Base-by-base conservation (phyloP, 2,329 filamentous ascomycete genomes). In the Verticillium klebahnii region DNA sequence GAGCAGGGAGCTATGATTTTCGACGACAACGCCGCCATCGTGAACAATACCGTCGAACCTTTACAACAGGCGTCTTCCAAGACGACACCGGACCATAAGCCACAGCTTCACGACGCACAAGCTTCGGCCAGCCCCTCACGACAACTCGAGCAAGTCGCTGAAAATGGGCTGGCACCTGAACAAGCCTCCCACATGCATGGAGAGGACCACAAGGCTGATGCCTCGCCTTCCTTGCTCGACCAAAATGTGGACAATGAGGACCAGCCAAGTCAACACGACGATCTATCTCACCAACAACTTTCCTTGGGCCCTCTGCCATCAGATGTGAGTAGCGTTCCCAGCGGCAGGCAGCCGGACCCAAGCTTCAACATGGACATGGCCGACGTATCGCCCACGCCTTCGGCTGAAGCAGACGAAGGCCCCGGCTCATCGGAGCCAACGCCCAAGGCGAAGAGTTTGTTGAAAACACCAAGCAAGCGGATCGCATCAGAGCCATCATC, bases 321-420 rank as follows among this genome's bases (percentile, higher is more conserved):
- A n/a, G 19, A 54, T 12, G 19, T 23, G 50, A 75, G 74, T 62
- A 84, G 78, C 66, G 69, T 75, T 65, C 74, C 56, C 63, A 84
- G 78, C 67, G 83, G 82, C 29, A 77, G 81, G 15, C 84, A 85
- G 62, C 78, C 78, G 3, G 80, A 83, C 61, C 77, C 75, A 5
- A 69, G 74, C 14, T 75, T 76, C 59, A 71, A 72, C 65, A 68
- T 74, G 15, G 74, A 77, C 39, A 69, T 72, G 45, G 73, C 74
- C 45, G 63, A 66, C 19, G 69, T 74, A 3, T 70, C 73, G 1
- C 66, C 72, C 0, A 50, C 39, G 23, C 63, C 59, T 36, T 52
- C 65, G 2, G 34, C 54, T 25, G 59, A 62, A 19, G 58, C 52
- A 12, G 58, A 40, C 11, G 59, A 60, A 5, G 59, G 57, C 12